Evolutionary conservation across 1,284 basidiomycete species (phyloP), one percentile per base, ranked within the genome.

Genomic region (Ceratobasidium sp.): DNA sequence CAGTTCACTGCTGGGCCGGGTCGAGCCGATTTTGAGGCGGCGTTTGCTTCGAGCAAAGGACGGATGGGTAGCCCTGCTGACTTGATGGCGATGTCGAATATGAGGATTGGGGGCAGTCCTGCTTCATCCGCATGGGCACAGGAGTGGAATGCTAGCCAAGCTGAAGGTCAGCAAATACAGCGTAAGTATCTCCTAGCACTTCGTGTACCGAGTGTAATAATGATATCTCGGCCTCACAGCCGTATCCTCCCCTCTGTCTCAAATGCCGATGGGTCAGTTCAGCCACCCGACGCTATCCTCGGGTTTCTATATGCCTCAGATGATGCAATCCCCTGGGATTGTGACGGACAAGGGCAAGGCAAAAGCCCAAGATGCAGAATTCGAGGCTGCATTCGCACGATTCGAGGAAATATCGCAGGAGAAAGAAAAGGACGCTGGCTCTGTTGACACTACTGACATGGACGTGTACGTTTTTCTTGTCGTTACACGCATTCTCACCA

Each of bases 321-420:
- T 62, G 58, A 63, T 59, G 35, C 58, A 59, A 11, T 14, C 57
- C 18, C 73, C 75, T 7, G 67, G 74, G 5, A 75, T 77, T 28
- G 66, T 18, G 35, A 46, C 75, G 58, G 75, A 73, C 73, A 89
- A 87, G 80, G 91, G 88, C 69, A 94, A 91, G 81, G 91, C 89
- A 21, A 94, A 90, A 79, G 87, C 84, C 74, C 88, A 85, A 76
- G 91, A 91, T 76, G 89, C 86, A 6, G 92, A 93, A 80, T 94
- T 92, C 77, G 91, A 92, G 76, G 88, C 88, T 32, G 92, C 91
- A 1, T 91, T 94, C 80, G 88, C 87, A 18, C 85, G 90, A 77
- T 83, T 85, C 3, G 82, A 83, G 44, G 85, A 85, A 16, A 87
- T 87, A 9, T 78, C 89, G 21, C 77, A 80, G 44, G 79, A 83